phyloP scores from a whole-genome alignment of 495 filamentous ascomycete species.

The Trypethelium eluteriae region DNA sequence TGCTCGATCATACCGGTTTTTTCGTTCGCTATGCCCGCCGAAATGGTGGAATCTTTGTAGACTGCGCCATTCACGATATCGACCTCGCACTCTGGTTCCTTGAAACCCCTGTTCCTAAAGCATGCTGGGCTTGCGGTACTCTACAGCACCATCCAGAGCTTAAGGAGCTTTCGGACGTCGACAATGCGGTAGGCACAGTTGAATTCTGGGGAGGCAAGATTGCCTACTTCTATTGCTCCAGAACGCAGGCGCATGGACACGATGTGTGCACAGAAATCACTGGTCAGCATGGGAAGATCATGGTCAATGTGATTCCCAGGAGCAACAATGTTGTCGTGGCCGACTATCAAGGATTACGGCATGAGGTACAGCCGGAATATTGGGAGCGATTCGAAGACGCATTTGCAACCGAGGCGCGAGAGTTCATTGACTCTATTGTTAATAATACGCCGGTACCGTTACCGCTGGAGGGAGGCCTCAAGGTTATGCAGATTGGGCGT shows the following conservation, averaged over 20 bases:
- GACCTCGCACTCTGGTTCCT: constrained; percentile 54
- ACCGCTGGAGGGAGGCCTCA: constrained; percentile 31
- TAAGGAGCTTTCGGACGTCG: constrained; percentile 25
- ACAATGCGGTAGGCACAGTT: constrained; percentile 35
- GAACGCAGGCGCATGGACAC: constrained; percentile 32
- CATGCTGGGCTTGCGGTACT: constrained; percentile 27
- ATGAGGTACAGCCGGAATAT: constrained; percentile 30
- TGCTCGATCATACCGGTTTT: constrained; percentile 16
- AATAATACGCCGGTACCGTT: constrained; percentile 30
- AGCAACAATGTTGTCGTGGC: constrained; percentile 24
- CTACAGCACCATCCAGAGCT: constrained; percentile 31
- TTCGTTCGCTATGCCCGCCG: constrained; percentile 16
- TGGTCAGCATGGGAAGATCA: constrained; percentile 33
- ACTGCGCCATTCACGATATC: constrained; percentile 46
- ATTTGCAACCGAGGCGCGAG: constrained; percentile 32
- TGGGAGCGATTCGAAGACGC: constrained; percentile 32
- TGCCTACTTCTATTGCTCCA: constrained; percentile 35
- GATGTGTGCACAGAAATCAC: constrained; percentile 33
- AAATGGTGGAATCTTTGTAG: constrained; percentile 18
- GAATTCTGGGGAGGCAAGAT: constrained; percentile 36
- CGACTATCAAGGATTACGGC: constrained; percentile 24
- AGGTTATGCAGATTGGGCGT: constrained; percentile 34
- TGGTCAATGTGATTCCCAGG: constrained; percentile 28
- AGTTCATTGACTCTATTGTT: constrained; percentile 26
- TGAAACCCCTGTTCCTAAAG: constrained; percentile 41